These are phyloP conservation scores for Macrophomina pseudophaseolina DNA, from an alignment of 2,329 filamentous ascomycete species.

Conservation along the genomic window DNA sequence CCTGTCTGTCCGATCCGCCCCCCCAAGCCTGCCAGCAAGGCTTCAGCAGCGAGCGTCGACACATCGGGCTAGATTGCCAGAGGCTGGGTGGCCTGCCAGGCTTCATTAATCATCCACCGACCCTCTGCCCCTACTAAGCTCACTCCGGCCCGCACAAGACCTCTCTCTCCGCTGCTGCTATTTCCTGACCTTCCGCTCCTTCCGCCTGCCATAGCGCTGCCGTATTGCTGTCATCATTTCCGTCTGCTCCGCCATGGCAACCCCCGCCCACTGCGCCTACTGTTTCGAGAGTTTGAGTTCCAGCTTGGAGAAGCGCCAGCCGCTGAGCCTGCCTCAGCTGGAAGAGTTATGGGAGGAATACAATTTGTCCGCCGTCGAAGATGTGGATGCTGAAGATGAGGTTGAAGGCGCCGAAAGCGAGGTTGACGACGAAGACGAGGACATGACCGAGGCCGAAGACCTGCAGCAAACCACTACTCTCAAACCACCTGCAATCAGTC, in stretches of 20 bases:
- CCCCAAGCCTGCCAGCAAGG: constrained; percentile 16
- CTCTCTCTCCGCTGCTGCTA: neutral
- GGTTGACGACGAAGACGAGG: constrained; percentile 40
- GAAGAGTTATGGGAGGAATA: constrained; percentile 70
- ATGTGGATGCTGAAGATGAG: constrained; percentile 36
- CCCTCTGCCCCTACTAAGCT: neutral
- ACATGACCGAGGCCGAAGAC: constrained; percentile 34
- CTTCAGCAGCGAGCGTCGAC: constrained; percentile 9
- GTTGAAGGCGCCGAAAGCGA: constrained; percentile 41
- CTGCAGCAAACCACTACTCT: constrained; percentile 30
- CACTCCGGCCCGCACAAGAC: neutral
- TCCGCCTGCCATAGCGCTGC: neutral
- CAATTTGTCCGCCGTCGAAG: constrained; percentile 38
- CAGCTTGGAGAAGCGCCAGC: constrained; percentile 71
- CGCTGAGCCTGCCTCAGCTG: constrained; percentile 71
- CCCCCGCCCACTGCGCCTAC: constrained; percentile 82
- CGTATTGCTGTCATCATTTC: neutral
- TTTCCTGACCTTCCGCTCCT: neutral
- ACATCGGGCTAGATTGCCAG: constrained; percentile 21
- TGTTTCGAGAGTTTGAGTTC: constrained; percentile 89
- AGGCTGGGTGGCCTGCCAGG: constrained; percentile 19
- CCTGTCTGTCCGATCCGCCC: constrained; percentile 4
- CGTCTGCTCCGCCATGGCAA: constrained; percentile 68
- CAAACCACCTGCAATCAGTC: constrained; percentile 50
- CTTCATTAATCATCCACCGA: constrained; percentile 16